These are phyloP conservation scores for Aphanomyces cochlioides DNA, from an alignment of 352 stramenopile species.

Conservation along the genomic window DNA sequence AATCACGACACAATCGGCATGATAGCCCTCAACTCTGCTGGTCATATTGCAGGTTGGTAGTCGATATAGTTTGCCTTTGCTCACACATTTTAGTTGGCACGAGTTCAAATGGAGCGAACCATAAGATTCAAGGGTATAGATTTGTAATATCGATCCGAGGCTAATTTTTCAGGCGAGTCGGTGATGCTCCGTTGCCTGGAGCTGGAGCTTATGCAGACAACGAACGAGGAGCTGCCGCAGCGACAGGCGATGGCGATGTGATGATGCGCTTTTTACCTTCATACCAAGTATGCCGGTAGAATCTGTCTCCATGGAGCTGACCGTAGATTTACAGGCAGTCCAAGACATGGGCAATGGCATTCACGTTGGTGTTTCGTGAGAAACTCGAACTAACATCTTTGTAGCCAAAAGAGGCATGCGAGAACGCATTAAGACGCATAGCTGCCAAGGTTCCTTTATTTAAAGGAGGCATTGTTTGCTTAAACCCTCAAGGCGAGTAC, in stretches of 20 bases:
- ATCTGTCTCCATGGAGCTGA: not conserved
- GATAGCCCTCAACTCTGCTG: conserved; percentile 55
- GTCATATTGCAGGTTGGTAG: conserved; percentile 52
- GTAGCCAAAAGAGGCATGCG: conserved; percentile 59
- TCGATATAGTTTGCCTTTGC: no score
- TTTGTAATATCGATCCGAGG: not conserved
- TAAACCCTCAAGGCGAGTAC: conserved; percentile 67
- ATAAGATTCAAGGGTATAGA: conserved; percentile 81
- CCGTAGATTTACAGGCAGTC: conserved; percentile 38
- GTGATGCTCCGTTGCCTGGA: conserved; percentile 77
- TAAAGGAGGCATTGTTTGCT: conserved; percentile 72
- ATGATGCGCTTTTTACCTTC: conserved; percentile 91
- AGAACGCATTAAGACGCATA: conserved; percentile 51
- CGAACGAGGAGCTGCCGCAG: conserved; percentile 68
- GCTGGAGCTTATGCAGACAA: conserved; percentile 86
- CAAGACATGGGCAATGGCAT: conserved; percentile 71
- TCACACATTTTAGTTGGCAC: conserved; percentile 50
- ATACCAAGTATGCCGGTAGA: conserved; percentile 41
- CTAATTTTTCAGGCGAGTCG: conserved; percentile 62
- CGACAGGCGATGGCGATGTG: conserved; percentile 86
- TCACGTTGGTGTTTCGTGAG: conserved; percentile 43
- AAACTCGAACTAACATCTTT: not conserved
- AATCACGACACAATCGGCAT: conserved; percentile 93
- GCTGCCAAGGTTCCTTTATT: conserved; percentile 55
- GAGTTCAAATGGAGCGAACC: conserved; percentile 85